phyloP scores from a whole-genome alignment of 768 basidiomycete species.

The Hygrocybe coccinea region DNA sequence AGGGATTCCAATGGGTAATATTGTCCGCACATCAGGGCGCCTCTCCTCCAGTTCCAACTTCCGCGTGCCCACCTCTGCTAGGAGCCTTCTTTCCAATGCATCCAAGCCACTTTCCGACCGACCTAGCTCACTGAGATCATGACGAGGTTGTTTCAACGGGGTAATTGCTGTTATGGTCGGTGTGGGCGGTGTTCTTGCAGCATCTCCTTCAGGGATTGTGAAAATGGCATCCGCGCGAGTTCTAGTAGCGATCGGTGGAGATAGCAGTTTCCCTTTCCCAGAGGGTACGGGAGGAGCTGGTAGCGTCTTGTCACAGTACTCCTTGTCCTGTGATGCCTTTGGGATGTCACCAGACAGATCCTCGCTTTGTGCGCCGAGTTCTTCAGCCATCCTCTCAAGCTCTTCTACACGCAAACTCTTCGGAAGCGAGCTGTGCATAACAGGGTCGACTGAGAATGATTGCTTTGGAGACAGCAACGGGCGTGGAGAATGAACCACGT shows the following conservation, averaged over 20 bases:
- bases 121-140: slow-evolving; percentile 16
- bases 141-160: slow-evolving; percentile 27
- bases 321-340: slow-evolving; percentile 13
- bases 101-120: slow-evolving; percentile 58
- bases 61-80: slow-evolving; percentile 71
- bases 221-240: slow-evolving; percentile 30
- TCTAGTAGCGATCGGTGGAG: slow-evolving; percentile 13
- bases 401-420: slow-evolving; percentile 61
- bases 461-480: slow-evolving; percentile 65
- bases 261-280: slow-evolving; percentile 26
- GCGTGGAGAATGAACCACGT: slow-evolving; percentile 57
- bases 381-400: slow-evolving; percentile 70
- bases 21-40: slow-evolving; percentile 30
- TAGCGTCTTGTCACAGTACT: slow-evolving; percentile 51
- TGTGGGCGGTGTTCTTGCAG: slow-evolving; percentile 43
- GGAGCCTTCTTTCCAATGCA: slow-evolving; percentile 61
- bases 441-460: slow-evolving; percentile 42
- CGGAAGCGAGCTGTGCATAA: slow-evolving; percentile 33
- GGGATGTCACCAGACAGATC: slow-evolving; percentile 41
- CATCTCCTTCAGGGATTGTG: slow-evolving; percentile 2
- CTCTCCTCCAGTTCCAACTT: slow-evolving; percentile 35
- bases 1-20: slow-evolving; percentile 36
- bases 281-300: slow-evolving; percentile 55
- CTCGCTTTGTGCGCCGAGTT: slow-evolving; percentile 36
- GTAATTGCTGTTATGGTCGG: slow-evolving; percentile 45